Base-by-base conservation (phyloP, 495 filamentous ascomycete species). In the Trichoderma orchidacearum region DNA sequence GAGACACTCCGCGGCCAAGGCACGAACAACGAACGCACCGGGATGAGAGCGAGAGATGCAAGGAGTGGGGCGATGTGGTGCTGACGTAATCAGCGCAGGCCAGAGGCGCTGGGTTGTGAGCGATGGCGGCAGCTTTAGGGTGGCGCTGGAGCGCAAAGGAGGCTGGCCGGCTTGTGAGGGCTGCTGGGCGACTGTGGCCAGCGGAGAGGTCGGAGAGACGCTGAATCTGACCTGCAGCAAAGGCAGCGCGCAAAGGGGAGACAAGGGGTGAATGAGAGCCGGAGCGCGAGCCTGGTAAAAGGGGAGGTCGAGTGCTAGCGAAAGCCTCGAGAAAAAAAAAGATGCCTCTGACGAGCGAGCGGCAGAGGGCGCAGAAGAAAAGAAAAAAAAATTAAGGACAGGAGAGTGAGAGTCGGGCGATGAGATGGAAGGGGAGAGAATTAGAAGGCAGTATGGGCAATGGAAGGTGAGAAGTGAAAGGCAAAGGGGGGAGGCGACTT, bases 401-500 rank as follows among this genome's bases (percentile, higher is more conserved):
- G 41, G 41, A n/a, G n/a, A n/a, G n/a, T n/a, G 41, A 27, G 41
- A 27, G 21, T 48, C 9, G 17, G 8, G 41, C 27, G 23, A 48
- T 48, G 41, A 48, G 41, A 23, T 48, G 41, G 11, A 48, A 48
- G 41, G 41, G 41, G 41, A n/a, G 41, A 48, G 41, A 48, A 48
- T 48, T 12, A 48, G 48, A 55, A 53, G 55, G 55, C 59, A 30
- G 59, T 56, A 57, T 59, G 62, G 62, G 64, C 45, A 60, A 34
- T 36, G 53, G 45, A 53, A 41, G 58, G 45, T 21, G 50, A 54
- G 55, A 36, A 41, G 28, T 31, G 59, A 30, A 53, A 56, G 31
- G 55, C 51, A 30, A 55, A 58, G 23, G 50, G 31, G 52, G n/a
- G 30, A 57, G 32, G 56, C 30, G 56, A 52, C 56, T 41, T 28